phyloP scores from a whole-genome alignment of 2,329 filamentous ascomycete species.

The Diaporthe nobilis region DNA sequence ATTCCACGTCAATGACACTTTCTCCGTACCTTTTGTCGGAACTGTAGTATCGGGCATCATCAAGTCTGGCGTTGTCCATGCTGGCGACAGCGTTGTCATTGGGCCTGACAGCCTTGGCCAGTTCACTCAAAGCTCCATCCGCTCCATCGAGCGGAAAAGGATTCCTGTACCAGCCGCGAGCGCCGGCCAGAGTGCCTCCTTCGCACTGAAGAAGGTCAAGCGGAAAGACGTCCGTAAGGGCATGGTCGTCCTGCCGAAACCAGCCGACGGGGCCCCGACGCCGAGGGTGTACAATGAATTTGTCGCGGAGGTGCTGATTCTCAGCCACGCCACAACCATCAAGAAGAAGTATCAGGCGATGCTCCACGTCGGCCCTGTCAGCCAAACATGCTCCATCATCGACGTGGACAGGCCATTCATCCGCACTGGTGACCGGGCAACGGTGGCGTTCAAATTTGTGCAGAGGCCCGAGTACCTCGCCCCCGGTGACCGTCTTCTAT shows the following conservation, averaged over 20 bases:
- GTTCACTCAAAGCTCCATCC: conserved; percentile 87
- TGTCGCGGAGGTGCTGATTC: conserved; percentile 89
- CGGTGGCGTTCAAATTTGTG: conserved; percentile 94
- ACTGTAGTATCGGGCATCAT: conserved; percentile 97
- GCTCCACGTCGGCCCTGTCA: conserved; percentile 95
- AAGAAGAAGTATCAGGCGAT: conserved; percentile 98
- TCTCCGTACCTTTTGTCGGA: conserved; percentile 96
- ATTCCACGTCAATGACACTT: conserved; percentile 97
- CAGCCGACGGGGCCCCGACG: conserved; percentile 75
- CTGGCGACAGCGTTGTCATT: conserved; percentile 89
- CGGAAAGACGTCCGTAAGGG: conserved; percentile 96
- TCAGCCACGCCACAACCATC: conserved; percentile 97
- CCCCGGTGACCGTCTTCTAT: conserved; percentile 89
- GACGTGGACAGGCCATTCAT: conserved; percentile 98
- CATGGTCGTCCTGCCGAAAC: conserved; percentile 93
- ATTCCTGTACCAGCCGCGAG: conserved; percentile 89
- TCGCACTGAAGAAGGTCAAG: conserved; percentile 88
- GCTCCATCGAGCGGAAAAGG: conserved; percentile 94
- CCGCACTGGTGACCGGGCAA: conserved; percentile 92
- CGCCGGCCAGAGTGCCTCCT: conserved; percentile 92
- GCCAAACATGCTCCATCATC: conserved; percentile 96
- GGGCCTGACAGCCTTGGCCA: conserved; percentile 93
- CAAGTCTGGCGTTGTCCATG: conserved; percentile 87
- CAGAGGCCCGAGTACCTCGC: conserved; percentile 94
- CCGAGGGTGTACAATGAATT: conserved; percentile 84